phyloP scores from a whole-genome alignment of 2,329 filamentous ascomycete species.

The Plectosphaerella sp. region DNA sequence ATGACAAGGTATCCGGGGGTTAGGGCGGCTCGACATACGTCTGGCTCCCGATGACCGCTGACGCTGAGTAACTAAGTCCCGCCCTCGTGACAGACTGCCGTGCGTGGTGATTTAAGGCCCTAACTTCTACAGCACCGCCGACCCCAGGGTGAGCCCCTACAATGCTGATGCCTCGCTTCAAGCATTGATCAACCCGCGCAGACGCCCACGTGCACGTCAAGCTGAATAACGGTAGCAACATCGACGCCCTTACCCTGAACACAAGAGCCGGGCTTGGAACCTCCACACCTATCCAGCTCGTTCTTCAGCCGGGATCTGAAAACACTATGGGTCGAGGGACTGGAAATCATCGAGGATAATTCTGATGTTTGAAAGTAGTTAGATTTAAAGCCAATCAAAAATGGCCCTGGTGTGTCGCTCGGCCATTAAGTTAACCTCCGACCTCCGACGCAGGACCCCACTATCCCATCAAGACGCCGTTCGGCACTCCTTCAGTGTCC shows the following conservation, averaged over 20 bases:
- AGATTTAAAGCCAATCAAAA: no score
- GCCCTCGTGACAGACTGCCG: neutral
- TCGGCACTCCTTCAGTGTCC: no score
- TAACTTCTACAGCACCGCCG: neutral
- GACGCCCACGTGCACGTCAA: neutral
- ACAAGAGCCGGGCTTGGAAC: neutral
- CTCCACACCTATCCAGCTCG: neutral
- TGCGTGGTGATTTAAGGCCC: neutral
- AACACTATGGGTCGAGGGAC: neutral
- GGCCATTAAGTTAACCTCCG: no score
- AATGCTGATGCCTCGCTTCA: neutral
- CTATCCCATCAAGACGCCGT: no score
- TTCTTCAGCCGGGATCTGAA: neutral
- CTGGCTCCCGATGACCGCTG: constrained; percentile 31
- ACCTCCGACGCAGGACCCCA: no score
- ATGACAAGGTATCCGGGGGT: constrained; percentile 29
- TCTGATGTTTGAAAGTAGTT: neutral
- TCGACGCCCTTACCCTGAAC: neutral
- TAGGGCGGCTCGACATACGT: constrained; percentile 29
- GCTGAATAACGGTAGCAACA: neutral
- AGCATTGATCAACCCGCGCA: neutral
- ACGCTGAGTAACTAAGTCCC: constrained; percentile 15
- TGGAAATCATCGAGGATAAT: neutral
- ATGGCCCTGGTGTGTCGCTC: no score
- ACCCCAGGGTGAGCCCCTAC: neutral